Evolutionary conservation across 331 rosid genomes (phyloP), one percentile per base, ranked within the genome.

Genomic region (Arachis monticola): DNA sequence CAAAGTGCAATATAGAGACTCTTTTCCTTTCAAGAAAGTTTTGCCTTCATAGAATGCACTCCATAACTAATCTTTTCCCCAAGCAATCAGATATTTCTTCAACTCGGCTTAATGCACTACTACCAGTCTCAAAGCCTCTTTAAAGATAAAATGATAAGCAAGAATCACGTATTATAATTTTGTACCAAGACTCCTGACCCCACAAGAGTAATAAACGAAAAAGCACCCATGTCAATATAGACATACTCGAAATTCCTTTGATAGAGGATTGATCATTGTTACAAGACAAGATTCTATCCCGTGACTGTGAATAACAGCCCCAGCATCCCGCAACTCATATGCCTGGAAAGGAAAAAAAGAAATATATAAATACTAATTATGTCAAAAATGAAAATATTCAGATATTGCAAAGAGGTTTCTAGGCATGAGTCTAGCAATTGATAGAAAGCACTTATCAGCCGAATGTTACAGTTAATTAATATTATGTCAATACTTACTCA

Each of bases 241-340:
- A 81, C 96, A 90, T 84, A 92, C 99, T 72, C 97, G 90, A 81
- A 95, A 95, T 79, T 95, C 99, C 76, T 90, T 95, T 48, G 97
- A 74, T 56, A 80, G 84, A 60, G 99, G 97, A 63, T 90, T 83
- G 83, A 92, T 76, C 97, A 95, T 92, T 65, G 99, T 92, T 68
- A 78, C 93, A 47, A 92, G 92, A 79, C 99, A 95, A 72, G 97
- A 90, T 80, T 95, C 97, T 5, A 92, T 85, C 75, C 97, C 97
- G 51, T 95, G 97, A 85, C 96, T 92, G 68, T 92, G 97, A 71
- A 88, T 85, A 77, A 90, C 93, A 80, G 99, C 97, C 65, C 92
- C 97, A 51, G 97, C 95, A 69, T 85, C 79, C 64, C 93, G 85
- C 91, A 83, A 83, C 67, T 90, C 88, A 85, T 90, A 95, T 69